A percentile compares a stretch with the other conserved stretches of the same genome.
phyloP scores from a whole-genome alignment of 495 filamentous ascomycete species.

The Gamarada debralockiae region DNA sequence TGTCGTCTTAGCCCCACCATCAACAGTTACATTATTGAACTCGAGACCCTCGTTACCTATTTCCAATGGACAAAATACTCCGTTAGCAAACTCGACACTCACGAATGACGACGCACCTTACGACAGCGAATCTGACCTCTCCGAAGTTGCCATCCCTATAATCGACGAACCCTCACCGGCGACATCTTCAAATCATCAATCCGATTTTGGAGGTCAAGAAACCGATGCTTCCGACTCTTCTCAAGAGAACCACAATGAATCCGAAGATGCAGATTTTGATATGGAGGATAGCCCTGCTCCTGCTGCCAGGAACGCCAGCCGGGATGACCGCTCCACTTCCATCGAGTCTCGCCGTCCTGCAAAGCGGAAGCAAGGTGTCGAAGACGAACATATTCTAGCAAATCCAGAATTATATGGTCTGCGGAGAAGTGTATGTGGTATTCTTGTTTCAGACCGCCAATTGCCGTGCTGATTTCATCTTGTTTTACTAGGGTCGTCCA shows the following conservation, averaged over 20 bases:
- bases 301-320: slow-evolving; percentile 37
- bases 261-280: slow-evolving; percentile 77
- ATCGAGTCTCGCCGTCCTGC: slow-evolving; percentile 55
- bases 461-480: neutral
- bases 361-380: slow-evolving; percentile 72
- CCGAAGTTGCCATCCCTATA: slow-evolving; percentile 40
- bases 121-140: slow-evolving; percentile 50
- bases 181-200: slow-evolving; percentile 21
- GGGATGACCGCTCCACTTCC: slow-evolving; percentile 62
- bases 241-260: slow-evolving; percentile 63
- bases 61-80: slow-evolving; percentile 47
- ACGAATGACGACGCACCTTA: slow-evolving; percentile 38
- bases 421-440: slow-evolving; percentile 72
- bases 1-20: slow-evolving; percentile 29
- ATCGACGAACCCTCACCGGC: slow-evolving; percentile 28
- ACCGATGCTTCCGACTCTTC: slow-evolving; percentile 48
- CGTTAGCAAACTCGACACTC: slow-evolving; percentile 33
- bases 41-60: slow-evolving; percentile 14
- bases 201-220: slow-evolving; percentile 34
- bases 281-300: slow-evolving; percentile 59
- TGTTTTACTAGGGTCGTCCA: slow-evolving; percentile 39
- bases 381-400: slow-evolving; percentile 79
- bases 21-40: slow-evolving; percentile 14
- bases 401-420: slow-evolving; percentile 97
- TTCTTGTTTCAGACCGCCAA: slow-evolving; percentile 41